Conservation (phyloP, 1,284 basidiomycete species). For the Boletus smithii region DNA sequence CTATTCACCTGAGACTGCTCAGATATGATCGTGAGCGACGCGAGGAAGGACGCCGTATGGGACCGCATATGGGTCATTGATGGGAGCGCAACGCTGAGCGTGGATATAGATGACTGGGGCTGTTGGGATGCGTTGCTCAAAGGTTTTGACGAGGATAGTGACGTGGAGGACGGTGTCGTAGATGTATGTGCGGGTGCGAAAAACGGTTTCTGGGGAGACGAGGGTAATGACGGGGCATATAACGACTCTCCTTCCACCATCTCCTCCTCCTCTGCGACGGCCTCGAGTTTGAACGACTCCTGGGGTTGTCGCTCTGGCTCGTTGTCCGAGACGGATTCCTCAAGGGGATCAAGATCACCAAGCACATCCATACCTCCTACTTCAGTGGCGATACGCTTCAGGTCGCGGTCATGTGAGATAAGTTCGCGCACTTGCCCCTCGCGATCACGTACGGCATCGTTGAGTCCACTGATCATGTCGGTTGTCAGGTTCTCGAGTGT, state of each 20-base stretch:
- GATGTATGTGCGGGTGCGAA: constrained; percentile 14
- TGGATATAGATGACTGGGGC: constrained; percentile 30
- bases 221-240: constrained; percentile 25
- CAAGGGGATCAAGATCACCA: constrained; percentile 62
- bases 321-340: constrained; percentile 44
- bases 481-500: constrained; percentile 66
- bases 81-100: constrained; percentile 26
- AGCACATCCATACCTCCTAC: constrained; percentile 73
- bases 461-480: constrained; percentile 72
- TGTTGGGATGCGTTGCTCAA: constrained; percentile 19
- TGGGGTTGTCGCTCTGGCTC: constrained; percentile 17
- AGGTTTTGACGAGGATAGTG: constrained; percentile 21
- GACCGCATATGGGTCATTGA: constrained; percentile 65
- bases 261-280: constrained; percentile 50
- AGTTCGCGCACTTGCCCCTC: constrained; percentile 75
- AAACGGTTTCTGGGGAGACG: constrained; percentile 30
- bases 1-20: constrained; percentile 83
- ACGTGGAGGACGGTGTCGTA: constrained; percentile 7
- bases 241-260: constrained; percentile 42
- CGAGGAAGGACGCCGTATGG: constrained; percentile 65
- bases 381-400: constrained; percentile 71
- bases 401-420: constrained; percentile 72
- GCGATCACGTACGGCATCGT: constrained; percentile 69
- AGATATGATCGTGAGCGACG: constrained; percentile 74
- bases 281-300: constrained; percentile 31